These are phyloP conservation scores for Trichoderma sp. DNA, from an alignment of 2,329 filamentous ascomycete genomes.

Conservation along the genomic window DNA sequence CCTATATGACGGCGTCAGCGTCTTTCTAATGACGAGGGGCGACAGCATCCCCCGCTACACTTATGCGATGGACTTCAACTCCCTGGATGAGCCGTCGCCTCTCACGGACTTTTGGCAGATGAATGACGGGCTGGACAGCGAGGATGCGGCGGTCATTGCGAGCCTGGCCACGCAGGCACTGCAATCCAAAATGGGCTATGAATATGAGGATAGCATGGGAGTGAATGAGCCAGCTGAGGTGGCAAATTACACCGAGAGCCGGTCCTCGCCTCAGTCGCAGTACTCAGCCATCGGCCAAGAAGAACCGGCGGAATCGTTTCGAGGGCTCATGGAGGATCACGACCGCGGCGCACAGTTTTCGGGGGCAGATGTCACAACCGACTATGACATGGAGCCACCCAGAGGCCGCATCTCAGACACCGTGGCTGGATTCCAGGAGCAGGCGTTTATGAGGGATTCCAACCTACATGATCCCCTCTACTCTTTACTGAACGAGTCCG, in stretches of 20 bases:
- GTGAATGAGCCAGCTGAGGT: not conserved
- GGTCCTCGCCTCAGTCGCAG: constrained; percentile 20
- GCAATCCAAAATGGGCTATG: not conserved
- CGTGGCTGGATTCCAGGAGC: not conserved
- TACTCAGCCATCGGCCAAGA: not conserved
- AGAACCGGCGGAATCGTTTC: constrained; percentile 16
- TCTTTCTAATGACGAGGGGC: constrained; percentile 1
- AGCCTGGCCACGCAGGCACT: constrained; percentile 20
- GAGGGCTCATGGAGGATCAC: constrained; percentile 6
- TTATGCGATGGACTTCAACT: constrained; percentile 23
- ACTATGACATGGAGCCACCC: not conserved
- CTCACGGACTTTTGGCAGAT: constrained; percentile 21
- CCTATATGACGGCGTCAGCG: constrained; percentile 4
- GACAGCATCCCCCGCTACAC: constrained; percentile 7
- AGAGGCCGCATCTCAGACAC: not conserved
- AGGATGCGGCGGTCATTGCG: constrained; percentile 2
- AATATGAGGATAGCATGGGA: not conserved
- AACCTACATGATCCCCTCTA: not conserved
- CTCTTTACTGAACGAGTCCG: not conserved
- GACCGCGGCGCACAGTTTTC: constrained; percentile 6
- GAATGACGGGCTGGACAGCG: not conserved
- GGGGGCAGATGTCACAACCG: not conserved
- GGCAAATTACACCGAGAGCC: constrained; percentile 14
- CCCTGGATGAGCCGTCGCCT: constrained; percentile 22
- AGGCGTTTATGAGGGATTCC: not conserved